These are phyloP conservation scores for Fusarium torreyae DNA, from an alignment of 2,329 filamentous ascomycete genomes.

Conservation along the genomic window DNA sequence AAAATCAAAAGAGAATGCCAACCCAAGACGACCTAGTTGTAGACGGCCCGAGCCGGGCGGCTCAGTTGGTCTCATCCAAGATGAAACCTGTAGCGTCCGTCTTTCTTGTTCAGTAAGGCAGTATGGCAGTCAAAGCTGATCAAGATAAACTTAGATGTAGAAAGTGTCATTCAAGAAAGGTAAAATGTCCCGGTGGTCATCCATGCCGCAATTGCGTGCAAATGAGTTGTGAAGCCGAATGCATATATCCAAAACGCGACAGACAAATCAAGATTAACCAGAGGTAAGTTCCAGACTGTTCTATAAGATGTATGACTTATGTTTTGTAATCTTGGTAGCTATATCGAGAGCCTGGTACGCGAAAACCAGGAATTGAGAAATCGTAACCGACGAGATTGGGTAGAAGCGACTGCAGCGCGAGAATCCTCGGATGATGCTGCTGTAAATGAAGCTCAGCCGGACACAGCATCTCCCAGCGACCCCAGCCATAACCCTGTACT, in stretches of 20 bases:
- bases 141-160: too few species aligned
- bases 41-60: too few species aligned
- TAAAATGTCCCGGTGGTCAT: too few species aligned
- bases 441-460: neutral
- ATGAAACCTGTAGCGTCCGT: too few species aligned
- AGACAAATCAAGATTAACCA: constrained; percentile 2
- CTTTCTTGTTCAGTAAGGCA: too few species aligned
- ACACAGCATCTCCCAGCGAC: neutral
- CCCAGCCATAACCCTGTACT: constrained; percentile 14
- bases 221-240: neutral
- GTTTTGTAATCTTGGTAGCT: neutral
- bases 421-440: neutral
- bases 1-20: too few species aligned
- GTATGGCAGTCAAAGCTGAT: too few species aligned
- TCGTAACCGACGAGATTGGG: neutral
- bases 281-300: neutral
- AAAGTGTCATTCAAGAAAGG: too few species aligned
- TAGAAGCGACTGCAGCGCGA: neutral
- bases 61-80: too few species aligned
- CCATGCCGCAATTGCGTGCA: neutral
- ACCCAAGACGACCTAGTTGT: too few species aligned
- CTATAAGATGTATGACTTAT: neutral
- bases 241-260: constrained; percentile 1
- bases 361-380: neutral
- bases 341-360: neutral